Conservation (phyloP, 1,139 yeast species). For the Hyphopichia buzzinii region DNA sequence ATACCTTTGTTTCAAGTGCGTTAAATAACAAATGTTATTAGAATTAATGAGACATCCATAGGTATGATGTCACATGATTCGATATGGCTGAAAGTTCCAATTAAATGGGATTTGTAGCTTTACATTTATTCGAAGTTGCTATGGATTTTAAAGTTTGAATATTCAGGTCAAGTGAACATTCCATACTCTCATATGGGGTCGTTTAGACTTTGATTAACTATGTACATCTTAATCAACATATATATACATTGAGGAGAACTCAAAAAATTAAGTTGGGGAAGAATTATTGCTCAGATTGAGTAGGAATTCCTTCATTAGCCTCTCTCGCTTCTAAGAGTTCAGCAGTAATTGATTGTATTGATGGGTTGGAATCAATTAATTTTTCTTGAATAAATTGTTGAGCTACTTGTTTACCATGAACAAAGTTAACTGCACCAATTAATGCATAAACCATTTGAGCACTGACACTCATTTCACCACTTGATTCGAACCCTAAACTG, state of each 20-base stretch:
- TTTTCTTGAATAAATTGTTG: slow-evolving; percentile 55
- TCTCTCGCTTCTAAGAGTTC: slow-evolving; percentile 5
- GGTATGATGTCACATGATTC: too few relatives aligned
- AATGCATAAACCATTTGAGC: slow-evolving; percentile 74
- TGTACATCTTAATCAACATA: not conserved
- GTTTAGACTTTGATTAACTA: too few relatives aligned
- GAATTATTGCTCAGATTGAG: not conserved
- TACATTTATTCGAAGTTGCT: too few relatives aligned
- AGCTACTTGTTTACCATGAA: slow-evolving; percentile 62
- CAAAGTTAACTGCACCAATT: slow-evolving; percentile 74
- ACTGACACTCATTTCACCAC: slow-evolving; percentile 57
- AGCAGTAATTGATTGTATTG: slow-evolving; percentile 11
- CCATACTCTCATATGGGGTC: too few relatives aligned
- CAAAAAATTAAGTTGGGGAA: not conserved
- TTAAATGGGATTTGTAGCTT: too few relatives aligned
- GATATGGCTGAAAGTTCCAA: too few relatives aligned
- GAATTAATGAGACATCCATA: too few relatives aligned
- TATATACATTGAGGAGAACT: not conserved
- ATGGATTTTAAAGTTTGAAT: too few relatives aligned
- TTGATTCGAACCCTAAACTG: slow-evolving; percentile 47
- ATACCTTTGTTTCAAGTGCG: too few relatives aligned
- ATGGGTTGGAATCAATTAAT: slow-evolving; percentile 16
- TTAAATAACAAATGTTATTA: too few relatives aligned
- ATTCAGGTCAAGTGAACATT: too few relatives aligned
- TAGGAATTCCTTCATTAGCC: too few relatives aligned